Base-by-base conservation (phyloP, 1,284 basidiomycete genomes). In the Sporisorium sorghi region DNA sequence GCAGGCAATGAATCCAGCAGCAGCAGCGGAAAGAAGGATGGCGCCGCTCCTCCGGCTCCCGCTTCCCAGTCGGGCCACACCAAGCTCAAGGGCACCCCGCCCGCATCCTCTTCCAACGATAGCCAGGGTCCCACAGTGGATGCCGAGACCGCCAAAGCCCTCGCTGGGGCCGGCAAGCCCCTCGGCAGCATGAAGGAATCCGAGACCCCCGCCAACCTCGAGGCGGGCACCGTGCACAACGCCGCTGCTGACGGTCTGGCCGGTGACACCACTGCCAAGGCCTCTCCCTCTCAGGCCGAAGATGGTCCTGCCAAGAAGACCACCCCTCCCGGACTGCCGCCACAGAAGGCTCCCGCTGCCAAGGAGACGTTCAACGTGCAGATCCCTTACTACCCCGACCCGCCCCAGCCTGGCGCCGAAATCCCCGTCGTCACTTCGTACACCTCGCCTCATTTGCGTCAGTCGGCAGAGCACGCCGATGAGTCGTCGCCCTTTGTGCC, bases 351-450 rank as follows among this genome's bases (percentile, higher is more conserved):
- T 7, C 69, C 73, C 17, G 39, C 58, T n/a, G 57, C 73, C 40
- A 62, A 64, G 40, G 75, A 80, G 60, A 72, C 67, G 14, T 80
- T 82, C 69, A 75, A 79, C 60, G 33, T 82, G 26, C 63, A 68
- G 53, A 74, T 82, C 33, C 80, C 80, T 32, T 79, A 76, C 59
- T 76, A 79, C 63, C 56, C 72, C 30, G 71, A 73, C 49, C 65
- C 71, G 52, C 51, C 74, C 46, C 64, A 69, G 30, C 69, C 67
- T 33, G 66, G 63, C 17, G 54, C 69, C 53, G 49, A 74, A 28
- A 79, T 79, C 51, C 74, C 77, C 42, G 51, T 78, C 37, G 70
- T 78, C 43, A 77, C 77, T 7, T 76, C 77, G 9, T 78, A 78
- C 74, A 74, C 73, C 39, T 73, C 69, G 28, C 74, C 66, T 33